Evolutionary conservation across 148 eudicot genomes (phyloP), one percentile per base, ranked within the genome.

Genomic region (Rhododendron kiyosumense): DNA sequence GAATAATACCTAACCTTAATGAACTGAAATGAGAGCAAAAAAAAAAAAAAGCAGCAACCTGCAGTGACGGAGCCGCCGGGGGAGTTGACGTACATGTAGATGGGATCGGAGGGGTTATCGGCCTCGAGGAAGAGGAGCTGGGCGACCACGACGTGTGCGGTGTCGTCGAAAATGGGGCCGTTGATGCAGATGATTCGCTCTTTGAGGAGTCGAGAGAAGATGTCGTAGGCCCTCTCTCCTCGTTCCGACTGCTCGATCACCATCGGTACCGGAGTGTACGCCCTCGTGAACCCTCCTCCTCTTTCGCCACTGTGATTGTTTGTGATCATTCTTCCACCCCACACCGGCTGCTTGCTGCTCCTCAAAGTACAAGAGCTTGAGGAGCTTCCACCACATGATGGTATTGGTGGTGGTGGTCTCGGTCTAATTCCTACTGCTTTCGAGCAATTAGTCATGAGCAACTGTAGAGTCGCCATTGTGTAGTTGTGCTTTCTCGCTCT

Each of bases 41-140:
- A 11, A 30, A 28, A 15, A 69, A 0, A 2, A 43, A 17, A 13
- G 17, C 1, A 59, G 28, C 6, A 38, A 96, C 99, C 99, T 63
- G 99, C 99, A 61, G 99, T 93, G 79, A 96, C 98, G 48, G 96
- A 96, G 74, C 99, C 99, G 22, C 99, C 99, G 12, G 99, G 99
- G 83, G 98, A 95, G 83, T 96, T 96, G 86, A 96, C 90, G 79
- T 96, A 96, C 98, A 96, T 93, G 88, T 95, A 57, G 77, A 96
- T 95, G 12, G 99, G 99, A 54, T 96, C 93, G 83, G 97, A 91
- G 0, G 98, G 99, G 88, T 96, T 96, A 45, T 96, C 98, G 7
- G 98, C 94, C 88, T 96, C 99, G 30, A 96, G 97, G 61, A 89
- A 96, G 71, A 96, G 97, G 5, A 96, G 93, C 89, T 96, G 99